Base-by-base conservation (phyloP, 257 asterid species). In the Plantago ovata region DNA sequence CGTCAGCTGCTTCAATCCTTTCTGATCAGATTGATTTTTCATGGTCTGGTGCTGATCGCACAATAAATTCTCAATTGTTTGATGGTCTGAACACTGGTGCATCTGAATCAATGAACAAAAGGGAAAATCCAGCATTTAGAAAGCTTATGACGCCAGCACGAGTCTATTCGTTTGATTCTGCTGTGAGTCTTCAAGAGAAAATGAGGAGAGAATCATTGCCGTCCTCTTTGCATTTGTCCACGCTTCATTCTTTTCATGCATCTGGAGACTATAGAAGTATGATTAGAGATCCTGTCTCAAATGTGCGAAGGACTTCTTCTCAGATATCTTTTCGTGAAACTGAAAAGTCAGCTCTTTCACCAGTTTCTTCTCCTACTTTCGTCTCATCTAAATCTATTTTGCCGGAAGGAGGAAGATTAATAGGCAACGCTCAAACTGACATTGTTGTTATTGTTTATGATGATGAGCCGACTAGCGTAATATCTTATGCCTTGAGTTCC, bases 11-110 rank as follows among this genome's bases (percentile, higher is more conserved):
- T 38, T 76, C 95, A 1, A 75, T 75, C 58, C 87, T 93, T 45
- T 88, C 98, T 15, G 96, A 92, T 61, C 74, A 81, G 73, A 92
- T 92, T 44, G 98, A 92, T 76, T 85, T 77, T 41, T 95, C 87
- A 14, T 92, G 98, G 96, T 80, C 89, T 38, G 98, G 98, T 65
- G 79, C 88, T 38, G 87, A 84, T 60, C 77, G 58, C 46, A 59
- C 43, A 22, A 71, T 53, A 28, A 8, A 28, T 28, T 3, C 36
- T 28, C 36, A 28, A 28, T 28, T 28, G 7, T 28, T 28, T 28
- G 36, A 28, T 28, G 36, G 36, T 28, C 36, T 28, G 36, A 28
- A 28, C 45, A 38, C 40, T 7, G 88, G 74, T 45, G 71, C 44
- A 23, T 47, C 77, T 3, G 89, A 66, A 72, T 47, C 72, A 47